phyloP scores from a whole-genome alignment of 2,329 filamentous ascomycete genomes.

The Lasiodiplodia sp. region DNA sequence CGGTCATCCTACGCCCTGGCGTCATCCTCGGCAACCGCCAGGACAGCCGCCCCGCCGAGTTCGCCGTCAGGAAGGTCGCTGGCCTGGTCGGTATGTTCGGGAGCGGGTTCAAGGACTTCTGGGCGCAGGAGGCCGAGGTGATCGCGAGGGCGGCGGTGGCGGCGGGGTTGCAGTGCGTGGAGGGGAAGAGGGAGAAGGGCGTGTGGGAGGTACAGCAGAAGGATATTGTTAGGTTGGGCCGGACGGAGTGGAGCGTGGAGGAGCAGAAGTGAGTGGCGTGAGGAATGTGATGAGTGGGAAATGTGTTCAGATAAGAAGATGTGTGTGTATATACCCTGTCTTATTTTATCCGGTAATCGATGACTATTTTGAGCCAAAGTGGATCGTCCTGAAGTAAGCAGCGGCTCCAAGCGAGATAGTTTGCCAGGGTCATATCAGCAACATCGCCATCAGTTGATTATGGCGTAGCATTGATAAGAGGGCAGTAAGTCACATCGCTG shows the following conservation, averaged over 20 bases:
- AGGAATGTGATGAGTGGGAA: neutral
- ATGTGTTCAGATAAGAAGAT: neutral
- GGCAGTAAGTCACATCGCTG: neutral
- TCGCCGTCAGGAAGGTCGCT: constrained; percentile 63
- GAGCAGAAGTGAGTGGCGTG: constrained; percentile 3
- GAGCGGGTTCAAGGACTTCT: constrained; percentile 63
- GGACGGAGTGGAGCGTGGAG: constrained; percentile 54
- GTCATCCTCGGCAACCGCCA: constrained; percentile 76
- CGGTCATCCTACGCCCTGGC: constrained; percentile 77
- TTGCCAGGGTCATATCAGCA: neutral
- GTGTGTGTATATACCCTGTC: neutral
- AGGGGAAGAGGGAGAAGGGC: constrained; percentile 65
- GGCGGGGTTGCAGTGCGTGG: constrained; percentile 59
- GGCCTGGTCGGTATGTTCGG: constrained; percentile 57
- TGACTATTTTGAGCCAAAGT: neutral
- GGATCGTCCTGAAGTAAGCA: neutral
- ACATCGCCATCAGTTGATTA: neutral
- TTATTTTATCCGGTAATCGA: neutral
- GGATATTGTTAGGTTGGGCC: constrained; percentile 74
- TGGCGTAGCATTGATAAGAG: neutral
- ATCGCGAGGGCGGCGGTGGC: constrained; percentile 73
- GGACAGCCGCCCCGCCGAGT: constrained; percentile 66
- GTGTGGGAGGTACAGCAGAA: constrained; percentile 66
- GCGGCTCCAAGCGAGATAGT: neutral
- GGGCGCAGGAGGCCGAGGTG: constrained; percentile 77